Evolutionary conservation across 129 eudicot genomes (phyloP).

Genomic region (Chrysanthemum makinoi): DNA sequence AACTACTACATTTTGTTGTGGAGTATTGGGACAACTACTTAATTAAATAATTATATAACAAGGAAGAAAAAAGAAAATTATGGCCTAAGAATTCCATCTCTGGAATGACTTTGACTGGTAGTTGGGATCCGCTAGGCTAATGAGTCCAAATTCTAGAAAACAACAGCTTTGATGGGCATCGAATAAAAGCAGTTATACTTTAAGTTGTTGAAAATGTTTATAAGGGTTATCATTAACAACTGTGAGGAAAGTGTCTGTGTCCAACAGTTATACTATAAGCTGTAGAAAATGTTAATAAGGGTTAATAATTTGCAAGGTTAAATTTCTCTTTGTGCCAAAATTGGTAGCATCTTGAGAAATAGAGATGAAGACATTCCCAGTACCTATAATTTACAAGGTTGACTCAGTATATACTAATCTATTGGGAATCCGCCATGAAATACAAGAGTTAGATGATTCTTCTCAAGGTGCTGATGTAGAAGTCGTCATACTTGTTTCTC

Average conservation of each 20-base stretch:
- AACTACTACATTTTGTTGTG: background rate
- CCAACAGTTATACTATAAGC: background rate
- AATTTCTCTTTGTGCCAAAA: background rate
- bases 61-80: background rate
- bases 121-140: too few relatives aligned
- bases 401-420: background rate
- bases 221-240: background rate
- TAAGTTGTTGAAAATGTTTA: background rate
- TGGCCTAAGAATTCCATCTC: background rate
- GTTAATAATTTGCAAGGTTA: background rate
- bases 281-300: background rate
- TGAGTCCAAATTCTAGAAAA: background rate
- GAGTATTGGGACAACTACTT: background rate
- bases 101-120: too few relatives aligned
- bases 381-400: background rate
- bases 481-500: background rate
- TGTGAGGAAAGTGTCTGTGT: background rate
- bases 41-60: background rate
- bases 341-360: background rate
- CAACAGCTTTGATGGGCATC: background rate
- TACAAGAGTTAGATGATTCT: background rate
- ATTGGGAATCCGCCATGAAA: background rate
- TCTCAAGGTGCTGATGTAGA: background rate
- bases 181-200: background rate
- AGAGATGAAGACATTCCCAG: background rate